phyloP scores from a whole-genome alignment of 2,329 filamentous ascomycete species.

The Exserohilum rostratum region DNA sequence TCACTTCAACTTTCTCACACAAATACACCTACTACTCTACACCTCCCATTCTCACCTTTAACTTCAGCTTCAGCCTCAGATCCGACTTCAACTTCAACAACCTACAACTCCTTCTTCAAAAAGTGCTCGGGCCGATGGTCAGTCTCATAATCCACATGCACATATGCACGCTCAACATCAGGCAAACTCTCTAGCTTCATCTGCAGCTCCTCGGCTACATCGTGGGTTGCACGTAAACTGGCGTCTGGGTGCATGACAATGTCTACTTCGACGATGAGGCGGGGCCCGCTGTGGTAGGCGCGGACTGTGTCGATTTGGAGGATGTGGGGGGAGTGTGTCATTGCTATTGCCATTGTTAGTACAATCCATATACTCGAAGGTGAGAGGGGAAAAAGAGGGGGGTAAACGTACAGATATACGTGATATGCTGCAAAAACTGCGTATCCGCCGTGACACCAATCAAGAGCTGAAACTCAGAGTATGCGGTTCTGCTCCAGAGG shows the following conservation, averaged over 20 bases:
- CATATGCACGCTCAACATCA: constrained; percentile 90
- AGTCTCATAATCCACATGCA: constrained; percentile 97
- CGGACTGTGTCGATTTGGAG: constrained; percentile 91
- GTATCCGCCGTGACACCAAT: constrained; percentile 88
- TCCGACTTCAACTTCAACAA: too few relatives aligned
- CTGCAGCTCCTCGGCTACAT: constrained; percentile 92
- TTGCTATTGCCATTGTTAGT: constrained; percentile 55
- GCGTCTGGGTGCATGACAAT: constrained; percentile 85
- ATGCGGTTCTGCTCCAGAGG: constrained; percentile 86
- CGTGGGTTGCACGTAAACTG: constrained; percentile 79
- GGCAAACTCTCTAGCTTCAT: constrained; percentile 91
- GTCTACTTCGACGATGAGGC: constrained; percentile 93
- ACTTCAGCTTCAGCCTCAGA: too few relatives aligned
- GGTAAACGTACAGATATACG: constrained; percentile 75
- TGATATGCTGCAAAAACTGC: constrained; percentile 89
- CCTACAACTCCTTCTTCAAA: constrained; percentile 67
- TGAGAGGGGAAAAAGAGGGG: not conserved
- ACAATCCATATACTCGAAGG: too few relatives aligned
- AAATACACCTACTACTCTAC: too few relatives aligned
- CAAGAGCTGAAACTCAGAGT: constrained; percentile 85
- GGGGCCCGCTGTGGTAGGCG: constrained; percentile 86
- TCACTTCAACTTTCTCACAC: too few relatives aligned
- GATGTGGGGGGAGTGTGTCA: constrained; percentile 84
- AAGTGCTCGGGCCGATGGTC: constrained; percentile 89
- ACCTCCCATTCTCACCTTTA: too few relatives aligned